Evolutionary conservation across 148 eudicot genomes (phyloP).

Genomic region (Amaranthus palmeri): DNA sequence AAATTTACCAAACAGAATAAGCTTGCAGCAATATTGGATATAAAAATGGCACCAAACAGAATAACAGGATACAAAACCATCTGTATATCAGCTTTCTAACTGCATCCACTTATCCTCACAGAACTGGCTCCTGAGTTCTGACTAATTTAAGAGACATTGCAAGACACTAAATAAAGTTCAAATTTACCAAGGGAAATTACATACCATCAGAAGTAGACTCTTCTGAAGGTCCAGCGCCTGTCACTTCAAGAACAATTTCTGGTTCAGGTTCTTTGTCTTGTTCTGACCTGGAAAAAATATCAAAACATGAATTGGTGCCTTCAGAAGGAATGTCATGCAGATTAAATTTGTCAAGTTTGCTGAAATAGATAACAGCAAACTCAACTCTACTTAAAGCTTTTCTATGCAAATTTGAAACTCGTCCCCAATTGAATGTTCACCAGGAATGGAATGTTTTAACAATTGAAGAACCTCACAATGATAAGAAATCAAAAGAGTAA

Average conservation of each 20-base stretch:
- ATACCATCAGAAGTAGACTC: slow-evolving; percentile 75
- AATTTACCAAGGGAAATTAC: slow-evolving; percentile 3
- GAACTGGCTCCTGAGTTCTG: neutral
- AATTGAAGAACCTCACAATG: too few species aligned
- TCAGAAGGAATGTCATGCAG: neutral
- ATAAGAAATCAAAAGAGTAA: too few species aligned
- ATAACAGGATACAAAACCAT: neutral
- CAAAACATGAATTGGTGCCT: neutral
- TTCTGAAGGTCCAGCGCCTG: slow-evolving; percentile 61
- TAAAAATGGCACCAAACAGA: neutral
- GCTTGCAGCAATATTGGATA: neutral
- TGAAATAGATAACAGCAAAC: neutral
- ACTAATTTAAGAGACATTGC: too few species aligned
- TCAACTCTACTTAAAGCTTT: too few species aligned
- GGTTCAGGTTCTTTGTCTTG: slow-evolving; percentile 98
- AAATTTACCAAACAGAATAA: too few species aligned
- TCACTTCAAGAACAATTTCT: slow-evolving; percentile 67
- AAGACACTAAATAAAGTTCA: neutral
- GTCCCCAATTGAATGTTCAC: neutral
- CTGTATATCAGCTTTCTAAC: neutral
- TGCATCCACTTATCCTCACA: too few species aligned
- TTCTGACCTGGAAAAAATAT: slow-evolving; percentile 59
- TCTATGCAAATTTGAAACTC: neutral
- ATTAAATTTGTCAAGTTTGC: neutral
- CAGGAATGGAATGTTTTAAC: neutral